Evolutionary conservation across 192 early-diverging fungal genomes (phyloP).

Genomic region (Linnemannia zychae): DNA sequence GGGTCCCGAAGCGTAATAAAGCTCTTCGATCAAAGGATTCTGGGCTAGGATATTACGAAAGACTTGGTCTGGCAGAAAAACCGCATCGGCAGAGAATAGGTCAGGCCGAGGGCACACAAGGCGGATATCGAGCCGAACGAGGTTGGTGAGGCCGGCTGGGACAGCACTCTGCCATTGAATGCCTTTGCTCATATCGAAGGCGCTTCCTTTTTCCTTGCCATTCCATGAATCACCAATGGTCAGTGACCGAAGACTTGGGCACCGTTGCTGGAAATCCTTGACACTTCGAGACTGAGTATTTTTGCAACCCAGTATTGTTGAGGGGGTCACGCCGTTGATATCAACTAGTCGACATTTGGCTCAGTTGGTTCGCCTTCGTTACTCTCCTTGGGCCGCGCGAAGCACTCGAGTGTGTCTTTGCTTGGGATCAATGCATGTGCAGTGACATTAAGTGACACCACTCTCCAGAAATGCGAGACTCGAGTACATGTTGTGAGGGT

Average conservation of each 20-base stretch:
- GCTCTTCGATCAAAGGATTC: neutral
- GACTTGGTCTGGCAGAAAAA: too few species aligned
- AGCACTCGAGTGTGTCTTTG: neutral
- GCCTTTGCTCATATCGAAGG: neutral
- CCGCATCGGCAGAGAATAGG: neutral
- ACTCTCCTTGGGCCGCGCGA: neutral
- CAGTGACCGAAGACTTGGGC: neutral
- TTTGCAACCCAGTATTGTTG: too few species aligned
- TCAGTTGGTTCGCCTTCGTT: neutral
- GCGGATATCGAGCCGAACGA: neutral
- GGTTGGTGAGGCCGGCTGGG: neutral
- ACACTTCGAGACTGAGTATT: neutral
- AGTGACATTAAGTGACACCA: neutral
- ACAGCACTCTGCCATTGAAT: neutral
- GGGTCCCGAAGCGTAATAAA: neutral
- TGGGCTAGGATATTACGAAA: neutral
- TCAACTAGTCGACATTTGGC: neutral
- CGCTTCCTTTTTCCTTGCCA: neutral
- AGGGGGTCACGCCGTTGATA: neutral
- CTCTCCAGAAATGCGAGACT: conserved; percentile 17
- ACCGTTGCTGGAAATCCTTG: too few species aligned
- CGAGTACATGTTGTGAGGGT: neutral
- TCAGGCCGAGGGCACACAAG: neutral
- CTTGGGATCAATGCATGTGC: neutral
- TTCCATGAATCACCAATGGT: neutral